Base-by-base conservation (phyloP, 75 land plant species). In the Sequoiadendron giganteum region DNA sequence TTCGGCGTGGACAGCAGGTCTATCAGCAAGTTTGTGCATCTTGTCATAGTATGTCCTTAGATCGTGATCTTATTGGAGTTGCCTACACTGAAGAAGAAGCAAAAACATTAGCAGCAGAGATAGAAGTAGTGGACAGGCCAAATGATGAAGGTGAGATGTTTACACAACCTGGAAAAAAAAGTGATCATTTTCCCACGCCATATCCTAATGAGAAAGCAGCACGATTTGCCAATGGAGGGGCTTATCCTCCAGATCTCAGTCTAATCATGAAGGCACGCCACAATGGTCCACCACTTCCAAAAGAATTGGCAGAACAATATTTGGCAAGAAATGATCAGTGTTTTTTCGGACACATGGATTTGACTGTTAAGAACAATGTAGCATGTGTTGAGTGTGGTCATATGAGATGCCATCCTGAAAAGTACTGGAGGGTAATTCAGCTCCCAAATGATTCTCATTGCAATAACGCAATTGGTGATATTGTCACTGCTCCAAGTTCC, bases 121-220 rank as follows among this genome's bases (percentile, higher is more conserved):
- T 95, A 87, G 99, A 98, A 89, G 99, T 98, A 3, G 91, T 87
- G 86, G 99, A 98, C 90, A 99, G 99, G 2, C 99, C 99, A 42
- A 95, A 98, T 86, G 99, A 98, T 89, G 99, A 98, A 90, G 99
- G 99, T 83, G 99, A 98, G 90, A 98, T 98, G 99, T 98, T 92
- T 79, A 93, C 90, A 21, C 99, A 99, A 52, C 99, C 99, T 90
- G 99, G 99, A 52, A 98, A 95, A 86, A 89, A 93, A 19, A 98
- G 97, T 90, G 99, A 98, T 89, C 99, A 95, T 76, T 94, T 98
- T 78, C 99, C 97, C 65, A 88, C 87, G 83, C 99, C 99, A 48
- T 98, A 98, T 91, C 39, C 99, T 19, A 98, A 98, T 90, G 99
- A 98, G 87, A 95, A 95, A 70, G 99, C 99, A 18, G 99, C 99